These are phyloP conservation scores for Lepidium didymum DNA, from an alignment of 345 rosid species.

Conservation along the genomic window DNA sequence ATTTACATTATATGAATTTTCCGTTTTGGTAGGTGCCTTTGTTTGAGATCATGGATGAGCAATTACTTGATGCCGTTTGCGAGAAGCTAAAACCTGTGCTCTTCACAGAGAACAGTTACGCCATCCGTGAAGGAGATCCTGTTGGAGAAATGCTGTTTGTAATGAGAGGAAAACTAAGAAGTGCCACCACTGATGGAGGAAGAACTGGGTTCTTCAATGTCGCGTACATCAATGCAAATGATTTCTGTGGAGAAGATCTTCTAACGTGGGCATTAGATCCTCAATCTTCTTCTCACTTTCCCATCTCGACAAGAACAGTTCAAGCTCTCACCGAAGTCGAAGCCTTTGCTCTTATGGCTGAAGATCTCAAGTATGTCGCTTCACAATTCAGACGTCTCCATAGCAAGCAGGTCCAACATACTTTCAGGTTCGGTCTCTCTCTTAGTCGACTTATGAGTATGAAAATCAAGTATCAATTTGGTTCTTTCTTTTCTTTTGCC, in stretches of 20 bases:
- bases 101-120: constrained; percentile 25
- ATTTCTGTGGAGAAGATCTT: constrained; percentile 35
- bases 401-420: constrained; percentile 32
- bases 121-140: constrained; percentile 38
- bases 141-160: constrained; percentile 33
- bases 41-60: constrained; percentile 43
- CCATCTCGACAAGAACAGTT: constrained; percentile 34
- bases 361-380: constrained; percentile 29
- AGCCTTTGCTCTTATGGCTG: constrained; percentile 33
- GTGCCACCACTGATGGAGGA: constrained; percentile 31
- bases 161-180: constrained; percentile 30
- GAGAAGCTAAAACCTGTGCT: constrained; percentile 29
- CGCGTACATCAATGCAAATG: constrained; percentile 30
- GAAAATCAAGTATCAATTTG: background rate
- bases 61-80: constrained; percentile 31
- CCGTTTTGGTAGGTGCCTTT: constrained; percentile 35
- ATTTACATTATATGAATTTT: background rate
- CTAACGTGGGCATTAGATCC: constrained; percentile 49
- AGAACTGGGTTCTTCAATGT: constrained; percentile 27
- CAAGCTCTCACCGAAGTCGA: constrained; percentile 32
- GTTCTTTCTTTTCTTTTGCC: background rate
- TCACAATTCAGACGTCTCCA: constrained; percentile 33
- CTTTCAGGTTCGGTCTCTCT: constrained; percentile 6
- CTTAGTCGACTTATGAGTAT: background rate
- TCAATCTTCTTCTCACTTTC: constrained; percentile 31